These are phyloP conservation scores for Populus ilicifolia DNA, from an alignment of 345 rosid genomes.

Conservation along the genomic window DNA sequence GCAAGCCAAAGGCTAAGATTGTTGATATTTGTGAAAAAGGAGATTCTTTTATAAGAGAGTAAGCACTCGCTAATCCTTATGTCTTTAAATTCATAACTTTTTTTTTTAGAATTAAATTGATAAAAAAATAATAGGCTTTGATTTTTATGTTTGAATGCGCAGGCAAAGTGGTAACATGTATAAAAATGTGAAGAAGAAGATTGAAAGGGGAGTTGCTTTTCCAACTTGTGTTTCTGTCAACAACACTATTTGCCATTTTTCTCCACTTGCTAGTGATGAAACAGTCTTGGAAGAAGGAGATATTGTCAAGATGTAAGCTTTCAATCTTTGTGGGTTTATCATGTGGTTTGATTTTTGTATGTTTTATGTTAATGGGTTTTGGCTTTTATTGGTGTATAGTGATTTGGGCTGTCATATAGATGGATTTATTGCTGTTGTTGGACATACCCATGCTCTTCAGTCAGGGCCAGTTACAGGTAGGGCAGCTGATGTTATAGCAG, in stretches of 20 bases:
- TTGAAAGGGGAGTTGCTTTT: conserved; percentile 87
- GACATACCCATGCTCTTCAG: conserved; percentile 79
- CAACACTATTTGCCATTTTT: conserved; percentile 79
- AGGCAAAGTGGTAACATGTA: conserved; percentile 91
- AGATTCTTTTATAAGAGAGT: conserved; percentile 85
- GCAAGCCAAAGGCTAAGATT: conserved; percentile 79
- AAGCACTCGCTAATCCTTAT: conserved; percentile 13
- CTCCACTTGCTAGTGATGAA: conserved; percentile 87
- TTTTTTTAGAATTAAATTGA: neutral
- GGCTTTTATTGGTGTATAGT: conserved; percentile 33
- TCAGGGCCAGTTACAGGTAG: conserved; percentile 66
- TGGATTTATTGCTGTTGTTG: conserved; percentile 97
- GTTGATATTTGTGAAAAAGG: conserved; percentile 90
- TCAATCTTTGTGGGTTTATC: neutral
- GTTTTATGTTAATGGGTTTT: neutral
- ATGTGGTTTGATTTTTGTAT: neutral
- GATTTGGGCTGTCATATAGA: conserved; percentile 97
- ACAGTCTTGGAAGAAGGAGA: conserved; percentile 79
- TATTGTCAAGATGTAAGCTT: conserved; percentile 73
- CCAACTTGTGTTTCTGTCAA: conserved; percentile 93
- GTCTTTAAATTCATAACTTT: neutral
- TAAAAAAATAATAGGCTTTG: neutral
- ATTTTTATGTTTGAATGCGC: neutral
- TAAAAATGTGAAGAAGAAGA: conserved; percentile 92
- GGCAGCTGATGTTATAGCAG: conserved; percentile 88